Conservation (phyloP, 345 rosid species). For the Mallotus nudiflorus region DNA sequence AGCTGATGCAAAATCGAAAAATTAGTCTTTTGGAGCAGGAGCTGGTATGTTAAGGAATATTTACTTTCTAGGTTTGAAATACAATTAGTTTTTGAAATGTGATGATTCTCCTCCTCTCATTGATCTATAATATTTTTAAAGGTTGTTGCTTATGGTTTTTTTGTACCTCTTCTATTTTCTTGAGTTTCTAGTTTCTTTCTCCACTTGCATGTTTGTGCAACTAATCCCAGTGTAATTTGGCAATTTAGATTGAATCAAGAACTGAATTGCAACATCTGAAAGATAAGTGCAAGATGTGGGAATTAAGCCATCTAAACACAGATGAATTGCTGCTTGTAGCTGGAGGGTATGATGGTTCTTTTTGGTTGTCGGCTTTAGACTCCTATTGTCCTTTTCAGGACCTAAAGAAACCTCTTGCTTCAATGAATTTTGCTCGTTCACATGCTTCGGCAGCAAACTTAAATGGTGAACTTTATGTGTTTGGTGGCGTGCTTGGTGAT, state of each 20-base stretch:
- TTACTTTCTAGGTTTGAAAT: neutral
- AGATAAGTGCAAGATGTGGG: conserved; percentile 44
- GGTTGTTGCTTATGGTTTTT: neutral
- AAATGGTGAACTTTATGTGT: conserved; percentile 51
- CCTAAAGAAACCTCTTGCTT: conserved; percentile 45
- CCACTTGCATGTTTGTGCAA: neutral
- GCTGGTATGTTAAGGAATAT: conserved; percentile 47
- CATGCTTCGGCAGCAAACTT: conserved; percentile 60
- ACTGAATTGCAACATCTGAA: conserved; percentile 53
- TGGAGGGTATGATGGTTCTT: conserved; percentile 62
- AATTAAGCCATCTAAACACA: conserved; percentile 35
- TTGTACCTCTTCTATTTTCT: neutral
- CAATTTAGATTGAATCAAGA: conserved; percentile 56
- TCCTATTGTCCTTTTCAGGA: conserved; percentile 59
- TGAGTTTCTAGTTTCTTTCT: neutral
- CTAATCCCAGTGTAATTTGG: neutral
- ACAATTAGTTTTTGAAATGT: no score
- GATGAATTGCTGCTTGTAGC: conserved; percentile 55
- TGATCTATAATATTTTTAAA: neutral
- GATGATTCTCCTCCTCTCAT: neutral
- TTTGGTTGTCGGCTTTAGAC: conserved; percentile 52
- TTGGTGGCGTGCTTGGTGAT: conserved; percentile 65
- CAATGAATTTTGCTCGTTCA: conserved; percentile 60
- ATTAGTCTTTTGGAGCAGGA: conserved; percentile 61
- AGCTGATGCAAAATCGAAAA: conserved; percentile 48